A percentile compares a stretch with the other conserved stretches of the same genome.
phyloP scores from a whole-genome alignment of 371 early-diverging fungal species.

The Apophysomyces variabilis region DNA sequence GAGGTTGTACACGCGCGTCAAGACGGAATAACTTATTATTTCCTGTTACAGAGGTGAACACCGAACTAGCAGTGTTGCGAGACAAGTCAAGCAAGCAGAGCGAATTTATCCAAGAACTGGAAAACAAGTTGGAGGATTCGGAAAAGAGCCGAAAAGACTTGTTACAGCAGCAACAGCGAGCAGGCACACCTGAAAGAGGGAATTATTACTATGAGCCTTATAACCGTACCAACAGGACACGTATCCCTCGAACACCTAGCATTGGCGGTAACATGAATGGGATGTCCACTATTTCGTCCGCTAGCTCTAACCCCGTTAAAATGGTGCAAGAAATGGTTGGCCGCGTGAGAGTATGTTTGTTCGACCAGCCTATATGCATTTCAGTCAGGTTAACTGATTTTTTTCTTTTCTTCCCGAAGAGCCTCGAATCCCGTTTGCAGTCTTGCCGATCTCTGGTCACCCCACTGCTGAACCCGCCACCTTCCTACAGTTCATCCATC shows the following conservation, averaged over 20 bases:
- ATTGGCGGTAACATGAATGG: constrained; percentile 18
- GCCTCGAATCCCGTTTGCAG: constrained; percentile 66
- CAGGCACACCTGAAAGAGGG: constrained; percentile 31
- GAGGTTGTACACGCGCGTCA: too few species aligned
- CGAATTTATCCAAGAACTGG: constrained; percentile 40
- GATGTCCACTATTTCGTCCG: constrained; percentile 22
- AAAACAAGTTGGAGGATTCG: constrained; percentile 39
- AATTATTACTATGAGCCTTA: constrained; percentile 35
- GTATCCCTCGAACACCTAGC: constrained; percentile 41
- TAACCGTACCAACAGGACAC: constrained; percentile 29
- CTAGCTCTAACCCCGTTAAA: constrained; percentile 61
- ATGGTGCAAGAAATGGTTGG: constrained; percentile 78
- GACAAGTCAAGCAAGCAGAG: constrained; percentile 45
- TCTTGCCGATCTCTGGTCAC: constrained; percentile 71
- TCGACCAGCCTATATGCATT: neutral
- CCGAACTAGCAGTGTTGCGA: constrained; percentile 62
- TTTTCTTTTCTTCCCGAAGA: constrained; percentile 28
- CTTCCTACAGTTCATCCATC: constrained; percentile 50
- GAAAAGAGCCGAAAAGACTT: constrained; percentile 31
- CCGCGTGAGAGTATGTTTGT: constrained; percentile 63
- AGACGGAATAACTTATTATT: neutral
- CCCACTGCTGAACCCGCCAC: constrained; percentile 67
- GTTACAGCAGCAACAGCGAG: constrained; percentile 29
- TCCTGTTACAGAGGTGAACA: constrained; percentile 50
- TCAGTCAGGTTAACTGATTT: too few species aligned